A percentile compares a stretch with the other conserved stretches of the same genome.
These are phyloP conservation scores for Lecanicillium sp. DNA, from an alignment of 2,329 filamentous ascomycete species.

Conservation along the genomic window DNA sequence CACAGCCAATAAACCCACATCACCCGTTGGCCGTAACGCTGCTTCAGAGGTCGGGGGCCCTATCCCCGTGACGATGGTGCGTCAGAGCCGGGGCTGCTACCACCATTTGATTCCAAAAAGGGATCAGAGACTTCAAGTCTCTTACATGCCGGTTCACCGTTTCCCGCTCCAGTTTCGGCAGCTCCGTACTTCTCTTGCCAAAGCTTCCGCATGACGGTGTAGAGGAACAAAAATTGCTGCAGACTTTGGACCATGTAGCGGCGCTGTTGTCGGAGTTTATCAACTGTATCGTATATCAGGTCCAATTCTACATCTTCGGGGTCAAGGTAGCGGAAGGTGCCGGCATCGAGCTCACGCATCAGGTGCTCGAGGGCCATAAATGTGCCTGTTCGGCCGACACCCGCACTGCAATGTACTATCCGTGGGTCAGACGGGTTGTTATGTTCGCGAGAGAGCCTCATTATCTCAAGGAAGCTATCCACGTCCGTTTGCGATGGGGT, in stretches of 20 bases:
- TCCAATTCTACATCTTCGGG: slow-evolving; percentile 35
- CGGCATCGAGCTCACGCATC: slow-evolving; percentile 69
- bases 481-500: slow-evolving; percentile 65
- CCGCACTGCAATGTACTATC: slow-evolving; percentile 81
- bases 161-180: slow-evolving; percentile 20
- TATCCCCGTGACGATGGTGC: not conserved
- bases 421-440: slow-evolving; percentile 55
- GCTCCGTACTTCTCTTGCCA: slow-evolving; percentile 58
- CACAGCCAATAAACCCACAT: no score
- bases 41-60: no score
- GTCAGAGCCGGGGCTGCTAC: slow-evolving; percentile 8
- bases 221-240: slow-evolving; percentile 77
- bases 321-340: slow-evolving; percentile 45
- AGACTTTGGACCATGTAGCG: slow-evolving; percentile 94
- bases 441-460: slow-evolving; percentile 54
- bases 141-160: slow-evolving; percentile 41
- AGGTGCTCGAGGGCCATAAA: slow-evolving; percentile 96
- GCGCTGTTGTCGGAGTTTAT: slow-evolving; percentile 74
- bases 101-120: slow-evolving; percentile 21
- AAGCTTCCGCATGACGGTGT: slow-evolving; percentile 70
- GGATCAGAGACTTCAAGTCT: slow-evolving; percentile 43
- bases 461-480: slow-evolving; percentile 58
- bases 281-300: slow-evolving; percentile 70
- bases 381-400: slow-evolving; percentile 87
- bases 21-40: no score